Evolutionary conservation across 2,329 filamentous ascomycete genomes (phyloP), one percentile per base, ranked within the genome.

Genomic region (Scedosporium boydii): DNA sequence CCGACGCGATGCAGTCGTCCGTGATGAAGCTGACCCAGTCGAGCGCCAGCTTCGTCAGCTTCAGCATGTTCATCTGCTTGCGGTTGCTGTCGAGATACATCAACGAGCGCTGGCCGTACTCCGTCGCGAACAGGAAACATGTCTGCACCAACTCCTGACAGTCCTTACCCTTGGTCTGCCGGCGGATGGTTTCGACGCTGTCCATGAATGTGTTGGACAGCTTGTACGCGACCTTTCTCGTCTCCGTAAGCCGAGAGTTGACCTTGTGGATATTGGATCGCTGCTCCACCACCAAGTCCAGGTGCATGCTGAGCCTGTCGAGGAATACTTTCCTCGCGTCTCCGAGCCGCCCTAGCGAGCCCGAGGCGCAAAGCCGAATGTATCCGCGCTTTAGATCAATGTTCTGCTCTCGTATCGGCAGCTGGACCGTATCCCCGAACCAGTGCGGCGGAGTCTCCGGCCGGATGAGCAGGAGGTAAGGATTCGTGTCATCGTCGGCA

Each of bases 21-120:
- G 93, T 96, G 67, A 99, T 95, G 74, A 99, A 99, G 71, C 90
- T 93, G 16, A 99, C 90, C 95, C 95, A 99, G 73, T 99, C 93
- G 10, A 99, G 80, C 3, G 93, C 92, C 61, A 99, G 81, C 71
- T 96, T 91, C 12, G 93, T 96, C 62, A 99, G 83, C 73, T 96
- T 96, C 68, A 96, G 82, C 73, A 96, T 97, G 77, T 98, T 98
- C 90, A 98, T 96, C 68, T 96, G 91, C 59, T 93, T 88, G 62
- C 95, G 82, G 71, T 96, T 98, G 73, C 90, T 89, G 75, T 99
- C 95, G 87, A 99, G 95, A 77, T 96, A 96, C 21, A 95, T 86
- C 59, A 96, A 84, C 2, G 93, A 97, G 66, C 95, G 88, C 73
- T 97, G 93, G 55, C 95, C 95, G 68, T 99, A 99, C 73, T 99